Evolutionary conservation across 768 basidiomycete species (phyloP).

Genomic region (Phanerochaete carnosa): DNA sequence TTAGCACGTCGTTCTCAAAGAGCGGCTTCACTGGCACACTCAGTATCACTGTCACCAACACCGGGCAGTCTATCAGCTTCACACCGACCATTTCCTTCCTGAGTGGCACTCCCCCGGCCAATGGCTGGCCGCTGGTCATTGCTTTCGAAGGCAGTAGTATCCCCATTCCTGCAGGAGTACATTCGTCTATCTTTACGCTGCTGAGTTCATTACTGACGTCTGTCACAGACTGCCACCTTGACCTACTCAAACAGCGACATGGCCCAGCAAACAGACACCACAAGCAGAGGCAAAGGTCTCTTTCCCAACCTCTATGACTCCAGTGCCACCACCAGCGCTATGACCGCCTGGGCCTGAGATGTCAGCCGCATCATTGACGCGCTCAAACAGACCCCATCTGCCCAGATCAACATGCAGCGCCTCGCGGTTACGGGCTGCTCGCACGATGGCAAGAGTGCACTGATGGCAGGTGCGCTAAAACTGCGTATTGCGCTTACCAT

Average conservation of each 20-base stretch:
- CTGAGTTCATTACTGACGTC: conserved; percentile 22
- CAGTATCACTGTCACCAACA: conserved; percentile 45
- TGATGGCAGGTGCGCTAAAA: conserved; percentile 57
- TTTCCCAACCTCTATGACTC: conserved; percentile 57
- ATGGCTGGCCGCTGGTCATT: conserved; percentile 49
- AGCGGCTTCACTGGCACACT: conserved; percentile 31
- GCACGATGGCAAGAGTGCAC: conserved; percentile 57
- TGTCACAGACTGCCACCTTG: conserved; percentile 35
- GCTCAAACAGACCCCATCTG: conserved; percentile 45
- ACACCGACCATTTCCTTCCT: conserved; percentile 42
- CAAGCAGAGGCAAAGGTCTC: conserved; percentile 50
- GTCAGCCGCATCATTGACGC: conserved; percentile 58
- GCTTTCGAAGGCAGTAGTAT: conserved; percentile 43
- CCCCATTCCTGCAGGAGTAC: conserved; percentile 28
- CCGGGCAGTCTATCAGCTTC: conserved; percentile 48
- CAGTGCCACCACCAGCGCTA: conserved; percentile 43
- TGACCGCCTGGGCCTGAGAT: conserved; percentile 67
- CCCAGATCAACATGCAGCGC: conserved; percentile 43
- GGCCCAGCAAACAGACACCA: conserved; percentile 40
- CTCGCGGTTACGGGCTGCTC: conserved; percentile 60
- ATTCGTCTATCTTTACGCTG: neutral
- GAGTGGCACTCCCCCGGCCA: conserved; percentile 37
- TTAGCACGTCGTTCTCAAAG: conserved; percentile 42
- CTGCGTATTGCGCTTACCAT: conserved; percentile 56
- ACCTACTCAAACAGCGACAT: conserved; percentile 53